Conservation (phyloP, 768 basidiomycete genomes). For the Pisolithus orientalis region DNA sequence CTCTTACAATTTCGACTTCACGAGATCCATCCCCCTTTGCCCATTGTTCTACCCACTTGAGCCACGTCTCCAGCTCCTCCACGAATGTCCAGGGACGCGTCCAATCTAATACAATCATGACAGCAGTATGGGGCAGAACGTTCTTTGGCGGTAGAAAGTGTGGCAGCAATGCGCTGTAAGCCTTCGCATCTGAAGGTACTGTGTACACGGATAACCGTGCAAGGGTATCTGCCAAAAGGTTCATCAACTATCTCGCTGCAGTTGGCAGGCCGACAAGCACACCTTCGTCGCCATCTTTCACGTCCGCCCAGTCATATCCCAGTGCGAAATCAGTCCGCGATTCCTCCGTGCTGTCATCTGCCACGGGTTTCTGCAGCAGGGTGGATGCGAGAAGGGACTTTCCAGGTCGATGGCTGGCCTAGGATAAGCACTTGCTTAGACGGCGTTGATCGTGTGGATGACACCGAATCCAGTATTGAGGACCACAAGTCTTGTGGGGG, state of each 20-base stretch:
- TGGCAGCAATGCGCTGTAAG: conserved; percentile 68
- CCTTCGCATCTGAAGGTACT: conserved; percentile 72
- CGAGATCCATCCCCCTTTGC: conserved; percentile 58
- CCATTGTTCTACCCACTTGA: conserved; percentile 83
- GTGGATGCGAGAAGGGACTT: conserved; percentile 72
- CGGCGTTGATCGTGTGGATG: conserved; percentile 71
- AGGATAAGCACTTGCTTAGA: conserved; percentile 85
- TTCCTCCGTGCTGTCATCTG: conserved; percentile 53
- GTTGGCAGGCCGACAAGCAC: conserved; percentile 16
- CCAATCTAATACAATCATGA: conserved; percentile 91
- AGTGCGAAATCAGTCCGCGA: conserved; percentile 72
- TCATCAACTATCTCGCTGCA: background rate
- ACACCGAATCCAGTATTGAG: conserved; percentile 84
- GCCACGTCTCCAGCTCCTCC: conserved; percentile 78
- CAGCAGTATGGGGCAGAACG: conserved; percentile 62
- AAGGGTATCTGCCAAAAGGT: conserved; percentile 57
- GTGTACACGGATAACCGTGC: conserved; percentile 88
- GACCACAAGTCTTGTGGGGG: conserved; percentile 87
- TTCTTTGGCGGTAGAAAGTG: conserved; percentile 71
- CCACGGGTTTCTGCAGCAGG: conserved; percentile 58
- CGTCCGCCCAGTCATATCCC: conserved; percentile 89
- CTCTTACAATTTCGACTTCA: conserved; percentile 67
- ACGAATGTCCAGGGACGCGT: conserved; percentile 90
- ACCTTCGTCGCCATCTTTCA: conserved; percentile 93
- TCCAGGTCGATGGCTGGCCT: conserved; percentile 71